Evolutionary conservation across 306 rosid species (phyloP).

Genomic region (Casuarina cunninghamiana): DNA sequence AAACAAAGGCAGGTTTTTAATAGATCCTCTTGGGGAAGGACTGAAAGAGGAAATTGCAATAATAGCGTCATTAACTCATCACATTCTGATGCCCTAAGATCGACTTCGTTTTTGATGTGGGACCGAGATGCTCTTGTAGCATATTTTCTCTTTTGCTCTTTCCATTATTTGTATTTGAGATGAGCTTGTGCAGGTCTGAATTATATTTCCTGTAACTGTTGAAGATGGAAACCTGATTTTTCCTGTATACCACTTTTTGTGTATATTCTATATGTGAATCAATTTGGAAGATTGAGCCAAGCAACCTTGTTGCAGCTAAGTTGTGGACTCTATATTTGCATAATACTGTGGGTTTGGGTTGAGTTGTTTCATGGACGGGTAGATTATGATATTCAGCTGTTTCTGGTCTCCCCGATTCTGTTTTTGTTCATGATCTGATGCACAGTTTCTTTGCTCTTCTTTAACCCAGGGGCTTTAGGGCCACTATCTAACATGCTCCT

Average conservation of each 20-base stretch:
- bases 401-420: constrained; percentile 13
- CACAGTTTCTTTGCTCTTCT: constrained; percentile 25
- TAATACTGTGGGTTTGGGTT: constrained; percentile 12
- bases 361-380: neutral
- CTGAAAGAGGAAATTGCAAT: neutral
- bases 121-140: neutral
- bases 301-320: constrained; percentile 19
- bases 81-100: neutral
- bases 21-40: constrained; percentile 1
- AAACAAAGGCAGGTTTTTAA: neutral
- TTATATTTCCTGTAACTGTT: neutral
- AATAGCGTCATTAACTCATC: neutral
- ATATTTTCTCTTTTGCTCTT: neutral
- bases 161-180: neutral
- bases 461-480: constrained; percentile 61
- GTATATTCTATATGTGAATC: neutral
- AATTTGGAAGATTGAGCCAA: neutral
- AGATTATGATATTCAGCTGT: constrained; percentile 4
- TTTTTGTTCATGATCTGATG: constrained; percentile 35
- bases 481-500: constrained; percentile 52
- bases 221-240: constrained; percentile 1
- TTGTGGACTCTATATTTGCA: constrained; percentile 18
- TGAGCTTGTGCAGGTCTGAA: neutral
- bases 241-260: neutral
- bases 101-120: too few species aligned